These are phyloP conservation scores for Ogataea methanolica DNA, from an alignment of 805 yeast species.

Conservation along the genomic window DNA sequence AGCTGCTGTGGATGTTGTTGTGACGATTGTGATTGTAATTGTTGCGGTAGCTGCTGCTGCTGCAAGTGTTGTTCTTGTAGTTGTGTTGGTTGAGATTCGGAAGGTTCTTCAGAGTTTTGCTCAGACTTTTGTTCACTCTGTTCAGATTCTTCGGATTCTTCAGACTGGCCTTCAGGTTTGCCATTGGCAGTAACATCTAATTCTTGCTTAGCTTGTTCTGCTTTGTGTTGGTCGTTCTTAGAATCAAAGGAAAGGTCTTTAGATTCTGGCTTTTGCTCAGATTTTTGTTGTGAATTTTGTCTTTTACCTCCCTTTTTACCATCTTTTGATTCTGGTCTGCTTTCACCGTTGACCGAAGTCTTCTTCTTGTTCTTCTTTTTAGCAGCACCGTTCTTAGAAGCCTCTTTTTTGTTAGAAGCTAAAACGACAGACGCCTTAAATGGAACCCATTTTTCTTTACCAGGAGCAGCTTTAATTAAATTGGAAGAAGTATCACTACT, in stretches of 20 bases:
- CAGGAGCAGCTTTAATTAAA: conserved; percentile 27
- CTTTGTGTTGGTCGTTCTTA: too few relatives aligned
- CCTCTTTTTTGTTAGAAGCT: conserved; percentile 21
- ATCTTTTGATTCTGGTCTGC: conserved; percentile 5
- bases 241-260: neutral
- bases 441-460: conserved; percentile 73
- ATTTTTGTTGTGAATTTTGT: conserved; percentile 1
- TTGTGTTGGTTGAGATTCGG: neutral
- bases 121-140: neutral
- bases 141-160: too few relatives aligned
- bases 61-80: neutral
- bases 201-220: neutral
- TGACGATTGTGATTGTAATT: neutral
- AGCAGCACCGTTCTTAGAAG: conserved; percentile 9
- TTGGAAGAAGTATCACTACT: conserved; percentile 13
- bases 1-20: neutral
- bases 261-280: neutral
- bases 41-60: conserved; percentile 1
- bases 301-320: conserved; percentile 1
- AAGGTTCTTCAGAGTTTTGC: neutral
- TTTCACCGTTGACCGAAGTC: conserved; percentile 3
- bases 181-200: neutral
- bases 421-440: conserved; percentile 50
- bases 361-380: conserved; percentile 22
- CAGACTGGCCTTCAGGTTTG: neutral